A percentile compares a stretch with the other conserved stretches of the same genome.
These are phyloP conservation scores for Hygrophorus russula DNA, from an alignment of 768 basidiomycete genomes.

Conservation along the genomic window DNA sequence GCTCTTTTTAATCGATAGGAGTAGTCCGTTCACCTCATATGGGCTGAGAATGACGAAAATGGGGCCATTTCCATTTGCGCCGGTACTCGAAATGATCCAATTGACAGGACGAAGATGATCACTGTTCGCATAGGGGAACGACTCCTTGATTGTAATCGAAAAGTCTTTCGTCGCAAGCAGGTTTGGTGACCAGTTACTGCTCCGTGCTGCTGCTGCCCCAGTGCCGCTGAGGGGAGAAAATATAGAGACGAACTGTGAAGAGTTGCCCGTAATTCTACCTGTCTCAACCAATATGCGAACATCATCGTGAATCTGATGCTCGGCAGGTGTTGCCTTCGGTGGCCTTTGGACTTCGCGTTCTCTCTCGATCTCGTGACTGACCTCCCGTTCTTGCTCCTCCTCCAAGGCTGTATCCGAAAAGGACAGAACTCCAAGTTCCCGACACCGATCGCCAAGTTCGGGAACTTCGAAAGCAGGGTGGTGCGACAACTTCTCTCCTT, in stretches of 20 bases:
- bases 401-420: slow-evolving; percentile 18
- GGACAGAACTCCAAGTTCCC: slow-evolving; percentile 15
- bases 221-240: slow-evolving; percentile 8
- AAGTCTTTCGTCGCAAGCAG: slow-evolving; percentile 26
- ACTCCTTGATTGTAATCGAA: slow-evolving; percentile 15
- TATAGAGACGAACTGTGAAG: slow-evolving; percentile 13
- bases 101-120: slow-evolving; percentile 27
- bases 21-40: slow-evolving; percentile 25
- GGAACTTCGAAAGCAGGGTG: slow-evolving; percentile 9
- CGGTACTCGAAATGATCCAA: slow-evolving; percentile 27
- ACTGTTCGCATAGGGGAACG: slow-evolving; percentile 6
- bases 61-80: not conserved
- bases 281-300: slow-evolving; percentile 17
- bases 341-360: slow-evolving; percentile 30
- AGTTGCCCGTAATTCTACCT: slow-evolving; percentile 14
- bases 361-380: slow-evolving; percentile 29
- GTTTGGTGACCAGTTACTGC: slow-evolving; percentile 11
- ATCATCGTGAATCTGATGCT: slow-evolving; percentile 15
- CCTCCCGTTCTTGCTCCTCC: slow-evolving; percentile 42
- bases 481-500: not conserved
- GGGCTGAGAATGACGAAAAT: slow-evolving; percentile 28
- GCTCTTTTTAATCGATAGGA: slow-evolving; percentile 22
- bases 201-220: slow-evolving; percentile 4
- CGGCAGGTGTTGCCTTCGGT: slow-evolving; percentile 14
- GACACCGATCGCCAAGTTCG: slow-evolving; percentile 15